Evolutionary conservation across 1,139 yeast genomes (phyloP), one percentile per base, ranked within the genome.

Genomic region (Debaryomycetaceae sp.): DNA sequence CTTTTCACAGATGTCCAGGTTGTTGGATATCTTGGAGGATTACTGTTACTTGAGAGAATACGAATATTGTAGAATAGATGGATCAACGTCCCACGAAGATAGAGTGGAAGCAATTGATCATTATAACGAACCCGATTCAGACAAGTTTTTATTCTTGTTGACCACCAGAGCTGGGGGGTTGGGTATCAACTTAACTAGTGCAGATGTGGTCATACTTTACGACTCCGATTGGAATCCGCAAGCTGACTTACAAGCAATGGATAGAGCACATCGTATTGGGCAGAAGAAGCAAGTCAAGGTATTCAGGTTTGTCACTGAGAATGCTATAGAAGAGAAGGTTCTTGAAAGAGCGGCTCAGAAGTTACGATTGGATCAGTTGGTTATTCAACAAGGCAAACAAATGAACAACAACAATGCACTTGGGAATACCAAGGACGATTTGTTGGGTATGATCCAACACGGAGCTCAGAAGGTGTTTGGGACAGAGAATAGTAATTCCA

Each of bases 161-260:
- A 93, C 99, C 0, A 93, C 99, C 0, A 82, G 99, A 65, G 99
- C 99, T n/a, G 99, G 99, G 67, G 99, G 99, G 9, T 73, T 93
- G 47, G 99, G 99, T 59, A 93, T 93, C 58, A 93, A 93, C 59
- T 76, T 93, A 59, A 91, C 97, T 0, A 80, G 89, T 30, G 99
- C 99, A 1, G 97, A 93, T 65, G 81, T 85, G 46, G 99, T 93
- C 45, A 80, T 93, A 6, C 68, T 93, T 34, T 93, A 83, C 59
- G 99, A 93, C 64, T 88, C 97, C 1, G 99, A 93, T 66, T 93
- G 99, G 99, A 93, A 93, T 59, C 99, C 99, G 1, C 99, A 93
- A 62, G 98, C 98, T 0, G 99, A 93, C 75, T 74, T 93, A 56
- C 99, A 93, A 66, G 98, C 99, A 1, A 93, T 93, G 99, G 99